A percentile compares a stretch with the other conserved stretches of the same genome.
Conservation (phyloP, 768 basidiomycete genomes). For the Russula griseocarnosa region DNA sequence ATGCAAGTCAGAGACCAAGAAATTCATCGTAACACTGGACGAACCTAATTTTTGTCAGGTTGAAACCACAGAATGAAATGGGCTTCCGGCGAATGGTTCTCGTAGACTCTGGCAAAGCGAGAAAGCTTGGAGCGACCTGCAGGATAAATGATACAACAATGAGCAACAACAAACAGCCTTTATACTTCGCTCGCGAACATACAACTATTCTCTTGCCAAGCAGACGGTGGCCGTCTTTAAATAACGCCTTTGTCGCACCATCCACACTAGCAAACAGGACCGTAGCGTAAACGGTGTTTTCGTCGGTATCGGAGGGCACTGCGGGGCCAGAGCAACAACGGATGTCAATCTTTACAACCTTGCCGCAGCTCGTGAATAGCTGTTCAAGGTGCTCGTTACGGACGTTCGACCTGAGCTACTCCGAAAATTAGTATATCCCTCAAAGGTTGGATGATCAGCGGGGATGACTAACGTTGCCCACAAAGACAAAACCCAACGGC, state of each 20-base stretch:
- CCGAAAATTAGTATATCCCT: neutral
- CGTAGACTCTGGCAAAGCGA: constrained; percentile 13
- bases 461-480: constrained; percentile 55
- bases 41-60: constrained; percentile 9
- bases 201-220: constrained; percentile 17
- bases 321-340: constrained; percentile 37
- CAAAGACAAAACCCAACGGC: constrained; percentile 42
- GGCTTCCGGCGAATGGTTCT: neutral
- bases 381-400: constrained; percentile 35
- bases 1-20: neutral
- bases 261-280: constrained; percentile 5
- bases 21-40: neutral
- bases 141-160: neutral
- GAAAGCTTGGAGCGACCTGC: constrained; percentile 21
- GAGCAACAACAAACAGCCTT: neutral
- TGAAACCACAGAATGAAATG: neutral
- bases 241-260: constrained; percentile 3
- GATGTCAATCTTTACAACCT: constrained; percentile 36
- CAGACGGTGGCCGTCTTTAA: neutral
- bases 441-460: constrained; percentile 32
- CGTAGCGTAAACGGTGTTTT: constrained; percentile 16
- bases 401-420: constrained; percentile 33
- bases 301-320: neutral
- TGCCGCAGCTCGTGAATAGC: constrained; percentile 40
- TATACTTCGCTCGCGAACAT: neutral